Percentiles rank a stretch among this genome's conserved stretches.
Conservation (phyloP, 768 basidiomycete genomes). For the Xerocomellus intermedius region DNA sequence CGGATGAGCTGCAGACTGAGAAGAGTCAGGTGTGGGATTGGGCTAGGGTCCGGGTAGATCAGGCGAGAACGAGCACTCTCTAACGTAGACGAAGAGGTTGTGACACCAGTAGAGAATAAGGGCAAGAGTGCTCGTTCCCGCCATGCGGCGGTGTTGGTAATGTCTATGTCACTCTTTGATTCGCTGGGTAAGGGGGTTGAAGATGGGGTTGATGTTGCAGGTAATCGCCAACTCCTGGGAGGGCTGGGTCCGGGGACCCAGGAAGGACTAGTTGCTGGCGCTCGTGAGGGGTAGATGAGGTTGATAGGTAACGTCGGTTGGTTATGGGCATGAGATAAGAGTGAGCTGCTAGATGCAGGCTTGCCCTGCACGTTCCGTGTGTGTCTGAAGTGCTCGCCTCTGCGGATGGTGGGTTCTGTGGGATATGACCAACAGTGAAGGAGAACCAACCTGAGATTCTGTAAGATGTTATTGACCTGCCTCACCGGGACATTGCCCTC, state of each 20-base stretch:
- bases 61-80: background rate
- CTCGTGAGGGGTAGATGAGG: slow-evolving; percentile 34
- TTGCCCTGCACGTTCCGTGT: slow-evolving; percentile 49
- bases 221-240: slow-evolving; percentile 58
- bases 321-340: slow-evolving; percentile 32
- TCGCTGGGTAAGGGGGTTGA: slow-evolving; percentile 3
- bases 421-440: background rate
- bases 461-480: slow-evolving; percentile 31
- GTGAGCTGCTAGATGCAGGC: slow-evolving; percentile 14
- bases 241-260: slow-evolving; percentile 47
- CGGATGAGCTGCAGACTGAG: slow-evolving; percentile 58
- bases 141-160: slow-evolving; percentile 41
- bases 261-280: slow-evolving; percentile 8
- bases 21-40: slow-evolving; percentile 50
- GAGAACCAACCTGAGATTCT: slow-evolving; percentile 25
- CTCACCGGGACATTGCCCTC: slow-evolving; percentile 13
- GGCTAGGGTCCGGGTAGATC: slow-evolving; percentile 17
- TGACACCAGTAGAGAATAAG: slow-evolving; percentile 34
- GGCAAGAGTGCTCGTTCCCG: slow-evolving; percentile 56
- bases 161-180: slow-evolving; percentile 7
- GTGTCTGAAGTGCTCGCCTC: slow-evolving; percentile 73
- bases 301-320: slow-evolving; percentile 46
- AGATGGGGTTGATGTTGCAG: slow-evolving; percentile 16
- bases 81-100: background rate
- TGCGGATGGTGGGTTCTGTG: slow-evolving; percentile 22